Percentiles rank a stretch among this genome's conserved stretches.
phyloP scores from a whole-genome alignment of 257 asterid species.

The Fraxinus anomala region DNA sequence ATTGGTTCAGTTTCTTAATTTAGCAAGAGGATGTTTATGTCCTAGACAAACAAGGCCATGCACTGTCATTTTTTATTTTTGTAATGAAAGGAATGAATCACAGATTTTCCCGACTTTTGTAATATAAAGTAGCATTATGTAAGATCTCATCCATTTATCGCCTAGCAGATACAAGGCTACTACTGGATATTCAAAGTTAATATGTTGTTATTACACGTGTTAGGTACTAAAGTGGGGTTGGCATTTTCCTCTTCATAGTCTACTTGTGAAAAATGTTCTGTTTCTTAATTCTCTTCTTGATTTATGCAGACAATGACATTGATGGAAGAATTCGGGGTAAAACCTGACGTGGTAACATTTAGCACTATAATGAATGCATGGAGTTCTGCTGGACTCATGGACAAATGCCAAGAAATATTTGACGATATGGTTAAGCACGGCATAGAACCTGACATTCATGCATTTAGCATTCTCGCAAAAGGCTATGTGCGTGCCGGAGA shows the following conservation, averaged over 20 bases:
- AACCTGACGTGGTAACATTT: slow-evolving; percentile 86
- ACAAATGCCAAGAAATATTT: slow-evolving; percentile 73
- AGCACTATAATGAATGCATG: slow-evolving; percentile 96
- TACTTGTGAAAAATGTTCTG: background rate
- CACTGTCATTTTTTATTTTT: background rate
- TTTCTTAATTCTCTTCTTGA: slow-evolving; percentile 14
- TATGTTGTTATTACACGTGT: background rate
- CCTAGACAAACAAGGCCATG: background rate
- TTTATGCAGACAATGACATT: slow-evolving; percentile 51
- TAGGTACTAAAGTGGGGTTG: background rate
- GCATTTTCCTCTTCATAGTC: background rate
- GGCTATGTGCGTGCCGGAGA: slow-evolving; percentile 83
- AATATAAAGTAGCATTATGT: background rate
- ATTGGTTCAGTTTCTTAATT: background rate
- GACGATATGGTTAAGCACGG: slow-evolving; percentile 71
- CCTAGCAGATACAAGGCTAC: background rate
- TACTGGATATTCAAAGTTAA: background rate
- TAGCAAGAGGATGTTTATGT: background rate
- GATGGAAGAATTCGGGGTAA: slow-evolving; percentile 83
- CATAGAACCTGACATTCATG: slow-evolving; percentile 75
- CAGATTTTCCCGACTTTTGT: background rate
- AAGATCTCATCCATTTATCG: background rate
- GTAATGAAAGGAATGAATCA: background rate
- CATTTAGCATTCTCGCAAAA: slow-evolving; percentile 93
- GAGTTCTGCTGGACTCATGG: slow-evolving; percentile 86